Evolutionary conservation across 2,329 filamentous ascomycete species (phyloP).

Genomic region (Epicoccum nigrum): DNA sequence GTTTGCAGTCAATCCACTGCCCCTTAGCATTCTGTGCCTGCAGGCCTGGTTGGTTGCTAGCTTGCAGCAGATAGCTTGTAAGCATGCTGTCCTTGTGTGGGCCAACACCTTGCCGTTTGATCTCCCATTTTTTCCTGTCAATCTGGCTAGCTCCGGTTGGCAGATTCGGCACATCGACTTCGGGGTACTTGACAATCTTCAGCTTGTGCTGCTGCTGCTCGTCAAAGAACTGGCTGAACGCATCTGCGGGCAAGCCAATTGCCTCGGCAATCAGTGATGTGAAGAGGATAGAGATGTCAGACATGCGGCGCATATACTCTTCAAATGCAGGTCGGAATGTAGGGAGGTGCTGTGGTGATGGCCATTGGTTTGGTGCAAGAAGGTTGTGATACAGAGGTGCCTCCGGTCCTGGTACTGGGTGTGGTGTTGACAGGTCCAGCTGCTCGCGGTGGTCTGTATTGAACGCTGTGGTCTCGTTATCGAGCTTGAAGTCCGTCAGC

Average conservation of each 20-base stretch:
- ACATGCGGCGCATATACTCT: constrained; percentile 80
- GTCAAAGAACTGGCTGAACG: constrained; percentile 83
- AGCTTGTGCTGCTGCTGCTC: constrained; percentile 77
- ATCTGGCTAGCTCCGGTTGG: constrained; percentile 35
- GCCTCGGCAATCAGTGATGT: constrained; percentile 83
- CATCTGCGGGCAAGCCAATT: constrained; percentile 70
- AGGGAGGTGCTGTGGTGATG: constrained; percentile 66
- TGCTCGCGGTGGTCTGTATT: constrained; percentile 82
- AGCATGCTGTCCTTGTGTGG: constrained; percentile 89
- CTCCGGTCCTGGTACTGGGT: constrained; percentile 65
- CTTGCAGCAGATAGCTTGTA: constrained; percentile 80
- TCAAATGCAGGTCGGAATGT: constrained; percentile 71
- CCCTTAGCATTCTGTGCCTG: constrained; percentile 83
- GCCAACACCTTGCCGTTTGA: constrained; percentile 67
- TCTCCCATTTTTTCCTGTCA: constrained; percentile 57
- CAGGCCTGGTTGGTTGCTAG: constrained; percentile 73
- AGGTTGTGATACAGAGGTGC: constrained; percentile 77
- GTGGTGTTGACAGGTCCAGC: constrained; percentile 82
- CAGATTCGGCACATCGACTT: constrained; percentile 52
- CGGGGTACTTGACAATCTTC: constrained; percentile 88
- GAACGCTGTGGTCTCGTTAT: constrained; percentile 71
- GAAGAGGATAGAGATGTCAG: constrained; percentile 72
- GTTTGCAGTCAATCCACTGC: constrained; percentile 82
- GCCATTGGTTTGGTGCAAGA: constrained; percentile 81
- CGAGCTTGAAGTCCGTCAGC: constrained; percentile 49